A percentile compares a stretch with the other conserved stretches of the same genome.
Evolutionary conservation across 2,329 filamentous ascomycete genomes (phyloP).

Genomic region (Calonectria naviculata): DNA sequence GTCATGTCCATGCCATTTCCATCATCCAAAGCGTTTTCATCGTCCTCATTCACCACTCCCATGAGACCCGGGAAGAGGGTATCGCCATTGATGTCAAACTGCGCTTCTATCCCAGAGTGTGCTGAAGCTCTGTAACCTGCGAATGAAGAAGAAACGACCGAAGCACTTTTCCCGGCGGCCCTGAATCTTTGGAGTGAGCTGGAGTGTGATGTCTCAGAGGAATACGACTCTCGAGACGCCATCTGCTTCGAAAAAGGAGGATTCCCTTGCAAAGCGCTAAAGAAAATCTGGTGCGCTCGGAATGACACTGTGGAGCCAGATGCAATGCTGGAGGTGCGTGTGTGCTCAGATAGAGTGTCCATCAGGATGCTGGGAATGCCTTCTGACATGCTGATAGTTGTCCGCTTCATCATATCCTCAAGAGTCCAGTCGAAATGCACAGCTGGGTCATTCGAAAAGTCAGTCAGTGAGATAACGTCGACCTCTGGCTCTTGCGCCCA

Average conservation of each 20-base stretch:
- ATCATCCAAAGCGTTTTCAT: neutral
- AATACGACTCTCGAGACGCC: neutral
- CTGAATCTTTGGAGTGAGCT: slow-evolving; percentile 9
- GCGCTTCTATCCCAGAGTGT: neutral
- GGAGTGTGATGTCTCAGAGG: neutral
- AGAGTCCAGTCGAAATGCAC: neutral
- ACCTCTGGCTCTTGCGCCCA: neutral
- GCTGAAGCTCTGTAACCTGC: neutral
- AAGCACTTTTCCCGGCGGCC: neutral
- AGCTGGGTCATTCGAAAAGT: neutral
- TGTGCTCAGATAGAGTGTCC: neutral
- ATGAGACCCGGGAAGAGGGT: neutral
- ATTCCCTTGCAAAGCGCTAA: neutral
- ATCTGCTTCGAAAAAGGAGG: neutral
- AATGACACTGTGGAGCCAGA: neutral
- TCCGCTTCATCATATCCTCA: neutral
- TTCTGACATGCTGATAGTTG: neutral
- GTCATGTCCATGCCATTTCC: neutral
- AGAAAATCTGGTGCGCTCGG: neutral
- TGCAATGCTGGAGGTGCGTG: neutral
- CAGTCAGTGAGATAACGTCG: neutral
- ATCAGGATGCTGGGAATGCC: neutral
- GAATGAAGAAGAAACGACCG: neutral
- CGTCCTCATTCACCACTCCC: neutral
- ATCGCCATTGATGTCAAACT: no score